Conservation (phyloP, 164 flowering plant genomes). For the Berberis thunbergii region DNA sequence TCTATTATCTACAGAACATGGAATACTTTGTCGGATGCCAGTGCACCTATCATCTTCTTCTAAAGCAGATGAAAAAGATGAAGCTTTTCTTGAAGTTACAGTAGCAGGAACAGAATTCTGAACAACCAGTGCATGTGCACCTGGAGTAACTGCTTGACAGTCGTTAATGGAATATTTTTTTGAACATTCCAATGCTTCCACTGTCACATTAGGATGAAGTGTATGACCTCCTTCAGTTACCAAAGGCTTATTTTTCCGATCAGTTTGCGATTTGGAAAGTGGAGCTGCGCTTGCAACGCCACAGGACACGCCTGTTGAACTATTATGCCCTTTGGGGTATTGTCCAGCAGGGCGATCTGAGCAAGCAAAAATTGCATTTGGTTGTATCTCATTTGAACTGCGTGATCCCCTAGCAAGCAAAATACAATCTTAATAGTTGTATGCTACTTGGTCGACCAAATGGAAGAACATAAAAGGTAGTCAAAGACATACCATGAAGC, state of each 20-base stretch:
- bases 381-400: constrained; percentile 30
- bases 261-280: constrained; percentile 24
- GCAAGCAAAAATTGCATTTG: constrained; percentile 23
- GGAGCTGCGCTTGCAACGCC: constrained; percentile 25
- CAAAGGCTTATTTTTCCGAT: constrained; percentile 32
- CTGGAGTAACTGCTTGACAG: constrained; percentile 5
- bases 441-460: not conserved
- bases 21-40: constrained; percentile 7
- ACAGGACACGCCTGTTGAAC: constrained; percentile 23
- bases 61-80: constrained; percentile 32
- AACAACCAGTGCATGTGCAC: constrained; percentile 7
- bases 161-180: constrained; percentile 15
- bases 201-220: constrained; percentile 18
- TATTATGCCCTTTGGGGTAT: constrained; percentile 31
- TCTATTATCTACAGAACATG: constrained; percentile 15
- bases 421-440: not conserved
- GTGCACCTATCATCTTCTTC: not conserved
- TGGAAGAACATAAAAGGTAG: not conserved
- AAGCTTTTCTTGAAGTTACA: constrained; percentile 40
- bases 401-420: constrained; percentile 61
- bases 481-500: constrained; percentile 61
- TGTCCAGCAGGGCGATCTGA: constrained; percentile 39
- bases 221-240: constrained; percentile 24
- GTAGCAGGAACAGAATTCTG: constrained; percentile 18
- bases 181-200: constrained; percentile 19